Percentiles rank a stretch among this genome's conserved stretches.
Evolutionary conservation across 306 rosid genomes (phyloP).

Genomic region (Prunus fruticosa): DNA sequence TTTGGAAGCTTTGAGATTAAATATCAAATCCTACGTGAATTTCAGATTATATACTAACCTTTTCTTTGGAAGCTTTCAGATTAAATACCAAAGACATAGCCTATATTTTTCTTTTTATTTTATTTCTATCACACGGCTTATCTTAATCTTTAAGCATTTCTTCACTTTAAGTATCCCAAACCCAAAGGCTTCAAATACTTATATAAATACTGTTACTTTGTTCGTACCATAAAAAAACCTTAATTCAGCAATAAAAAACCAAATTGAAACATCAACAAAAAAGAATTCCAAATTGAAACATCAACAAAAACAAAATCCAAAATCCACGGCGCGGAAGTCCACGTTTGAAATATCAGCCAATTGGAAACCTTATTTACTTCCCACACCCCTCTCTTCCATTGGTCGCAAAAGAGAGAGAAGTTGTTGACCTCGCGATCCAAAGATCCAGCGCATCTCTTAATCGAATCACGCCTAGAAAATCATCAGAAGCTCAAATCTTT

Average conservation of each 20-base stretch:
- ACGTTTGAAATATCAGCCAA: conserved; percentile 18
- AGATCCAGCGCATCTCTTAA: conserved; percentile 37
- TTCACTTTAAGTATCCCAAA: too few relatives aligned
- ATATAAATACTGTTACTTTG: too few relatives aligned
- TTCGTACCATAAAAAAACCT: too few relatives aligned
- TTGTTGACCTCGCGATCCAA: conserved; percentile 46
- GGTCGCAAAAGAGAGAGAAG: not conserved
- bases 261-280: not conserved
- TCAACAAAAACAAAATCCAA: not conserved
- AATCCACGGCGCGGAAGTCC: conserved; percentile 19
- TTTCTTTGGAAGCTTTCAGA: too few relatives aligned
- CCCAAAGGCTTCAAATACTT: too few relatives aligned
- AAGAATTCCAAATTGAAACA: not conserved
- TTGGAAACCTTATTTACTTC: not conserved
- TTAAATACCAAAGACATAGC: too few relatives aligned
- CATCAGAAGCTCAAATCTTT: not conserved
- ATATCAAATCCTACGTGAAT: too few relatives aligned
- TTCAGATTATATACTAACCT: too few relatives aligned
- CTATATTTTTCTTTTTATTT: too few relatives aligned
- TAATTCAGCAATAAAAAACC: too few relatives aligned
- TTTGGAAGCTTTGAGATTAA: too few relatives aligned
- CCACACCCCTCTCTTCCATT: not conserved
- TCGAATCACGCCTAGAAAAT: not conserved
- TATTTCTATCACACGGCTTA: not conserved
- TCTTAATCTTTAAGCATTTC: not conserved